Evolutionary conservation across 2,329 filamentous ascomycete genomes (phyloP), one percentile per base, ranked within the genome.

Genomic region (Laburnicola sp.): DNA sequence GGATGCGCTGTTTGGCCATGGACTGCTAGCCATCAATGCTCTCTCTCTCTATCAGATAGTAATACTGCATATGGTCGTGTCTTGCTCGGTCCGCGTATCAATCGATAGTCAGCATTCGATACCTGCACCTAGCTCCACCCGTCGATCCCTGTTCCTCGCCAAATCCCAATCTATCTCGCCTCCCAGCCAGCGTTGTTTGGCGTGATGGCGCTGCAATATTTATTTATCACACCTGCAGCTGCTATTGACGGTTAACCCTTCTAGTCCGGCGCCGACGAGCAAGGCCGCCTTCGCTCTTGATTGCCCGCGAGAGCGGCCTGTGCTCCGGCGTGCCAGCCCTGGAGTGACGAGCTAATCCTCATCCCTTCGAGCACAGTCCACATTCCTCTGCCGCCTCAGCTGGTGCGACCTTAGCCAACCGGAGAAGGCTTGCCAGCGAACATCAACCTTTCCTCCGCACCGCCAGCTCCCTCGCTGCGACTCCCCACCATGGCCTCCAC

Each of bases 401-500:
- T 62, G 61, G 60, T 64, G 61, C 57, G 56, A 55, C 54, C 58
- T 57, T n/a, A n/a, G n/a, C 49, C 62, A 57, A 57, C 61, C 56
- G 53, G 56, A 51, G 58, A 64, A 68, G 64, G 45, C 56, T 51
- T 53, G 47, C 53, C 53, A 62, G 63, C 60, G 54, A 48, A 56
- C 53, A 45, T 51, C 58, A 51, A 43, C 58, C 57, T 59, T 58
- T 54, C 38, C 56, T 55, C 53, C 40, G 48, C 51, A 45, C 52
- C 38, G 26, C 50, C 41, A 43, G 48, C 37, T 38, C 36, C 45
- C 42, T 35, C 53, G 57, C 54, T 50, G 41, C 41, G 40, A 59
- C 48, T 39, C 51, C 56, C 55, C 60, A 57, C 54, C 59, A 73
- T 72, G 70, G 64, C 68, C 41, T 63, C 65, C 48, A 63, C 64